phyloP scores from a whole-genome alignment of 768 basidiomycete genomes.

The Amanita phalloides region DNA sequence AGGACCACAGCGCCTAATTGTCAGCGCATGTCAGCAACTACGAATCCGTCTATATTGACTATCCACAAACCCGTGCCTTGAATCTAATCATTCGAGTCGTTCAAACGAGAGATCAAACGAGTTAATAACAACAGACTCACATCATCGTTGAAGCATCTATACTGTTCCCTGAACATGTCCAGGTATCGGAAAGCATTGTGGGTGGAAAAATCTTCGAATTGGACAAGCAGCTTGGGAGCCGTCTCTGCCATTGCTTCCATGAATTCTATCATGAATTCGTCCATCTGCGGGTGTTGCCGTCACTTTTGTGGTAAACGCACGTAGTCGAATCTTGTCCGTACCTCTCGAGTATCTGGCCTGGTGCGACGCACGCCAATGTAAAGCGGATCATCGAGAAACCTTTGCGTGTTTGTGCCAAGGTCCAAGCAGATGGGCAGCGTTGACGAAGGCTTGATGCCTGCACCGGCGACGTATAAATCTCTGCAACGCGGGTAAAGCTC shows the following conservation, averaged over 20 bases:
- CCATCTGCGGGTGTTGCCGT: constrained; percentile 32
- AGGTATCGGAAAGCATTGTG: constrained; percentile 73
- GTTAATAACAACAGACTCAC: constrained; percentile 25
- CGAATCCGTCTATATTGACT: constrained; percentile 5
- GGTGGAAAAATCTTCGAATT: constrained; percentile 71
- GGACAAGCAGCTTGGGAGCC: constrained; percentile 61
- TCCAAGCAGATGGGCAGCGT: constrained; percentile 62
- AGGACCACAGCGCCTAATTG: constrained; percentile 55
- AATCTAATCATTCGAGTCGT: constrained; percentile 25
- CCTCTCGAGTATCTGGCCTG: constrained; percentile 36
- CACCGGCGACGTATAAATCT: constrained; percentile 62
- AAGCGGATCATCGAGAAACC: constrained; percentile 57
- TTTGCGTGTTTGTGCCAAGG: constrained; percentile 66
- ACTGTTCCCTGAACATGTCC: constrained; percentile 44
- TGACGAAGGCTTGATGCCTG: constrained; percentile 46
- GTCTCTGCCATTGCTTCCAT: constrained; percentile 56
- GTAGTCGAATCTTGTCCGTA: constrained; percentile 7
- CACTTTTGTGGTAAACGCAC: neutral
- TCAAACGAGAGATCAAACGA: neutral
- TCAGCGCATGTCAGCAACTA: neutral
- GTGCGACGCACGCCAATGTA: constrained; percentile 61
- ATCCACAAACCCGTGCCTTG: constrained; percentile 45
- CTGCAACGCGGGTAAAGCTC: constrained; percentile 15
- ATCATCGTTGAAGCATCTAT: constrained; percentile 66
- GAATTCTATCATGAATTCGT: constrained; percentile 68